These are phyloP conservation scores for Arthrobotrys megalospora DNA, from an alignment of 2,329 filamentous ascomycete genomes.

Conservation along the genomic window DNA sequence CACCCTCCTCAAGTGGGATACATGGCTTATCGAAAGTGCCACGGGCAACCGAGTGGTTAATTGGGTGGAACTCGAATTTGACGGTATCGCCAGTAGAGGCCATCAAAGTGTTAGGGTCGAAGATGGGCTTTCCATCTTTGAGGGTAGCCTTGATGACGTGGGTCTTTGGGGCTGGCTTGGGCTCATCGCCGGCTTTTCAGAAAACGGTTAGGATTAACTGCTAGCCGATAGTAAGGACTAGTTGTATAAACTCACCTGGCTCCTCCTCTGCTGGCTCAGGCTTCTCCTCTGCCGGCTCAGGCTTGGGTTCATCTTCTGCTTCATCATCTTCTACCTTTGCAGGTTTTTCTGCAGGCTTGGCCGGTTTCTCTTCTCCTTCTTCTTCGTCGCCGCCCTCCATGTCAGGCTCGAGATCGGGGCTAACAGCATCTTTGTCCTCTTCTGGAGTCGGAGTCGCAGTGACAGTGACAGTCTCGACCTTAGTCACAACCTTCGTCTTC, in stretches of 20 bases:
- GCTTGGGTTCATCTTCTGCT: background rate
- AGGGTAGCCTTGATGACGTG: conserved; percentile 22
- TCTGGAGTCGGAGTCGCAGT: background rate
- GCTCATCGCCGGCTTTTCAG: background rate
- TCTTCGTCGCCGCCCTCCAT: background rate
- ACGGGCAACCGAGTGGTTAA: conserved; percentile 85
- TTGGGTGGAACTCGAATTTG: conserved; percentile 31
- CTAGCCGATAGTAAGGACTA: background rate
- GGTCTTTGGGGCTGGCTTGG: conserved; percentile 12
- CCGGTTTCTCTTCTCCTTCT: background rate
- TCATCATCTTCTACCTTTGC: background rate
- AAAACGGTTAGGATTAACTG: background rate
- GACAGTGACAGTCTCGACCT: conserved; percentile 9
- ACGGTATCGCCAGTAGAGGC: conserved; percentile 25
- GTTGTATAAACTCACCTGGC: background rate
- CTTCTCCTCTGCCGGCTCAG: background rate
- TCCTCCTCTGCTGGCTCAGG: background rate
- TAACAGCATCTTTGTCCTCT: background rate
- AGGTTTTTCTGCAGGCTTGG: background rate
- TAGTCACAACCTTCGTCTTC: background rate
- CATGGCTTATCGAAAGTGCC: conserved; percentile 81
- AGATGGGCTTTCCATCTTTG: conserved; percentile 21
- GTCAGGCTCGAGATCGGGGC: background rate
- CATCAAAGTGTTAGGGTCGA: conserved; percentile 11
- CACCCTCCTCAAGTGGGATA: conserved; percentile 70